Percentiles rank a stretch among this genome's conserved stretches.
Conservation (phyloP, 805 yeast species). For the Barnettozyma sp. region DNA sequence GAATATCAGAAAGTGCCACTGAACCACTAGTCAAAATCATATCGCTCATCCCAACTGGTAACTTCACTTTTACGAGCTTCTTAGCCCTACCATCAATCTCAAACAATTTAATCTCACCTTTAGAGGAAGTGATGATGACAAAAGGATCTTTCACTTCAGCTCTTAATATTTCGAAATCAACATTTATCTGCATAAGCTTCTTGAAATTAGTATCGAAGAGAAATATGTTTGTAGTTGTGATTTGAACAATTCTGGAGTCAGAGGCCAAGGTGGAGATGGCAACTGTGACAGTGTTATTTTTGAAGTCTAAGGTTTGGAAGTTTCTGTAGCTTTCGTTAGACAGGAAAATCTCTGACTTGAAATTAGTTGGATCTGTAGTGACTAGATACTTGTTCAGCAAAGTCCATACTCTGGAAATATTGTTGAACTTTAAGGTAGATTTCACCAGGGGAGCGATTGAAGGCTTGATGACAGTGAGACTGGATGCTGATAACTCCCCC, state of each 20-base stretch:
- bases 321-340: conserved; percentile 56
- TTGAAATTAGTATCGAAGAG: conserved; percentile 59
- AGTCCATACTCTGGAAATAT: conserved; percentile 73
- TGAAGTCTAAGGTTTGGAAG: conserved; percentile 54
- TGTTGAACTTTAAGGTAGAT: conserved; percentile 64
- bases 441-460: conserved; percentile 61
- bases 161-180: conserved; percentile 56
- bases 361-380: conserved; percentile 60
- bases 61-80: conserved; percentile 29
- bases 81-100: conserved; percentile 34
- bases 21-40: conserved; percentile 66
- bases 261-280: conserved; percentile 54
- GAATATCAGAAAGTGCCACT: conserved; percentile 44
- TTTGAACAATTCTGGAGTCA: conserved; percentile 60
- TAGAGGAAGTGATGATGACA: conserved; percentile 54
- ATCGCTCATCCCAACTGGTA: conserved; percentile 33
- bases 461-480: conserved; percentile 57
- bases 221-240: conserved; percentile 58
- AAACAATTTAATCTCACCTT: conserved; percentile 63
- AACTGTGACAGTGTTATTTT: conserved; percentile 55
- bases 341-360: conserved; percentile 62
- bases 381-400: conserved; percentile 54
- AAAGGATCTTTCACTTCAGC: conserved; percentile 58
- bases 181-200: conserved; percentile 41
- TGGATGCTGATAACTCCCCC: conserved; percentile 52